Base-by-base conservation (phyloP, 306 rosid species). In the Morella rubra region DNA sequence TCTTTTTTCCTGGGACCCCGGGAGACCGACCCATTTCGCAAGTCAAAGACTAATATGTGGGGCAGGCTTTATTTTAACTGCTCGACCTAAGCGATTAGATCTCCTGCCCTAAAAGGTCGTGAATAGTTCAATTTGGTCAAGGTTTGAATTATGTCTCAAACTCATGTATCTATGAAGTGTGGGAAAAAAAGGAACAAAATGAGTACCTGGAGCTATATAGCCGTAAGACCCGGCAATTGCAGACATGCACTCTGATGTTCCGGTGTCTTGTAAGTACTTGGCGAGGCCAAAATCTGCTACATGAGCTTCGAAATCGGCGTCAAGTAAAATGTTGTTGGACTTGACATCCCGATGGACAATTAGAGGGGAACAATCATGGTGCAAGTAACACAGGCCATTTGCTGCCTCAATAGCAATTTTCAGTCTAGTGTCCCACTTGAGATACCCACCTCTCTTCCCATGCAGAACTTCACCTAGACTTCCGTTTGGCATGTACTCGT, bases 221-320 rank as follows among this genome's bases (percentile, higher is more conserved):
- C 98, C 98, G 52, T 93, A 93, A 40, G 98, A 93, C 24, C 98
- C 98, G 73, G 97, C 98, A 76, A 93, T 90, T 69, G 95, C 94
- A 73, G 98, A 93, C 98, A 93, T 93, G 89, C 97, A 93, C 79
- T 93, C 93, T 32, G 98, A 93, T 19, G 95, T 78, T 2, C 93
- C 98, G 58, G 87, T 83, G 75, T 90, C 97, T 42, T 83, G 93
- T 85, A 93, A 82, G 85, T 91, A 89, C 89, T 93, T 93, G 86
- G 98, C 98, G 8, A 93, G 91, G 12, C 98, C 98, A 72, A 93
- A 93, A 61, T 93, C 98, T 20, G 98, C 98, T 44, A 93, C 97
- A 85, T 93, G 98, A 81, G 97, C 98, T 84, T 93, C 98, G 56
- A 83, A 88, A 27, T 91, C 90, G 40, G 93, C 84, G 85, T 91